A percentile compares a stretch with the other conserved stretches of the same genome.
phyloP scores from a whole-genome alignment of 768 basidiomycete species.

The Coprinopsis cinerea region DNA sequence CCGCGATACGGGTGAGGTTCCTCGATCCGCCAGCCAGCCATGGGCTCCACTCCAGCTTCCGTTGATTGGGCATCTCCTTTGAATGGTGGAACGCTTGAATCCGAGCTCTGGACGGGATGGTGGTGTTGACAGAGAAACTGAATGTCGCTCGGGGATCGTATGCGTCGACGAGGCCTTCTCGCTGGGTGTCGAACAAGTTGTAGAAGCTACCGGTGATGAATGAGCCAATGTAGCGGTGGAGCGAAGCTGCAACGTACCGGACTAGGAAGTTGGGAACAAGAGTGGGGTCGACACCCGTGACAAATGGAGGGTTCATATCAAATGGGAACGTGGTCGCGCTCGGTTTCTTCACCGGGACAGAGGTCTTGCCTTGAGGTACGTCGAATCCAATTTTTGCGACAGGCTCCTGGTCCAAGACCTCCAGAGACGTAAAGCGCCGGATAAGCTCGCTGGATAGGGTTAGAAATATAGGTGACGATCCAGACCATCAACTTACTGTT shows the following conservation, averaged over 20 bases:
- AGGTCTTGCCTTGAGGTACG: constrained; percentile 47
- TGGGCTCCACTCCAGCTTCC: constrained; percentile 69
- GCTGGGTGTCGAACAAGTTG: constrained; percentile 73
- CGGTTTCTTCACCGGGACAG: constrained; percentile 37
- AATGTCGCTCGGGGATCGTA: constrained; percentile 89
- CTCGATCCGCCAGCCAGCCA: constrained; percentile 70
- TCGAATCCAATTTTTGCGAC: constrained; percentile 80
- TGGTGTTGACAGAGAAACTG: constrained; percentile 82
- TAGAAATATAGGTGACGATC: background rate
- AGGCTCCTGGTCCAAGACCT: constrained; percentile 79
- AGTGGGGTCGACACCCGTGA: constrained; percentile 64
- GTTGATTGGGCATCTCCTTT: constrained; percentile 72
- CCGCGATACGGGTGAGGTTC: constrained; percentile 66
- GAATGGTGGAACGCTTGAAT: constrained; percentile 61
- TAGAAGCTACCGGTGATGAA: constrained; percentile 57
- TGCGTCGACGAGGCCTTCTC: constrained; percentile 57
- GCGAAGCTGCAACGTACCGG: constrained; percentile 38
- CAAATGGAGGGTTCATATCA: constrained; percentile 67
- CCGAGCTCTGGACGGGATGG: constrained; percentile 73
- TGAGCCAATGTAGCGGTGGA: constrained; percentile 8
- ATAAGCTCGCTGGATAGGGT: constrained; percentile 58
- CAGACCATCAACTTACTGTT: constrained; percentile 42
- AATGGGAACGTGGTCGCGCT: constrained; percentile 72
- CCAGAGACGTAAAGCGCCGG: constrained; percentile 73
- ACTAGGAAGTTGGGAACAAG: constrained; percentile 75